Percentiles rank a stretch among this genome's conserved stretches.
These are phyloP conservation scores for Dissoconium aciculare DNA, from an alignment of 2,329 filamentous ascomycete species.

Conservation along the genomic window DNA sequence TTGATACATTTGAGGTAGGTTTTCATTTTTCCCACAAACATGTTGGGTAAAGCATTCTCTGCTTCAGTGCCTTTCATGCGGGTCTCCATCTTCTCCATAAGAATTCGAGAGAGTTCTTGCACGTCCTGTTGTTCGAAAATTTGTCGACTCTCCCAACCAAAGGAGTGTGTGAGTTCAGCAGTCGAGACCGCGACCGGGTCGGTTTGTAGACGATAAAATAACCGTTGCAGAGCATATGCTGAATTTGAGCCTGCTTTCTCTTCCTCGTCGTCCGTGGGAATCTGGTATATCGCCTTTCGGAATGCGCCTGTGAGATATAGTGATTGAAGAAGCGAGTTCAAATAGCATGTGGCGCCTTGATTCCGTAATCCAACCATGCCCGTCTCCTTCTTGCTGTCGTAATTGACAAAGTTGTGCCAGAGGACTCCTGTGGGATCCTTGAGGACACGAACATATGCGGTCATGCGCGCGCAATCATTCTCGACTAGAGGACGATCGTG, in stretches of 20 bases:
- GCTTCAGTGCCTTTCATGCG: slow-evolving; percentile 95
- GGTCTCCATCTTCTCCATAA: slow-evolving; percentile 94
- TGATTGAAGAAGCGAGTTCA: slow-evolving; percentile 35
- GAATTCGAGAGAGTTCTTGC: slow-evolving; percentile 84
- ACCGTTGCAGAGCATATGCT: slow-evolving; percentile 78
- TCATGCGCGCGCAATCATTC: slow-evolving; percentile 62
- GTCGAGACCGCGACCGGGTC: slow-evolving; percentile 72
- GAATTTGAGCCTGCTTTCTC: slow-evolving; percentile 57
- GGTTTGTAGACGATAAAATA: slow-evolving; percentile 92
- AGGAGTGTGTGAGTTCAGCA: slow-evolving; percentile 85
- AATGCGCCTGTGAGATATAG: slow-evolving; percentile 59
- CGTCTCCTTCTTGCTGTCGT: slow-evolving; percentile 98
- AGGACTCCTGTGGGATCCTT: slow-evolving; percentile 79
- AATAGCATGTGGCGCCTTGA: slow-evolving; percentile 60
- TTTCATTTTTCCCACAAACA: slow-evolving; percentile 97
- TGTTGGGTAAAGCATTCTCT: slow-evolving; percentile 71
- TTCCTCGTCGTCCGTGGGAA: slow-evolving; percentile 76
- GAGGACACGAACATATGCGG: slow-evolving; percentile 65
- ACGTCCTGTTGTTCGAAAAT: slow-evolving; percentile 99
- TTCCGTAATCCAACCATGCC: slow-evolving; percentile 95
- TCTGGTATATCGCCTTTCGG: slow-evolving; percentile 93
- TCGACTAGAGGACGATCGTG: slow-evolving; percentile 57
- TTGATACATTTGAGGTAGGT: slow-evolving; percentile 98
- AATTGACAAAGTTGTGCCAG: slow-evolving; percentile 86
- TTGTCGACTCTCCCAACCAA: slow-evolving; percentile 94